Evolutionary conservation across 192 early-diverging fungal species (phyloP), one percentile per base, ranked within the genome.

Genomic region (Obelidium mucronatum): DNA sequence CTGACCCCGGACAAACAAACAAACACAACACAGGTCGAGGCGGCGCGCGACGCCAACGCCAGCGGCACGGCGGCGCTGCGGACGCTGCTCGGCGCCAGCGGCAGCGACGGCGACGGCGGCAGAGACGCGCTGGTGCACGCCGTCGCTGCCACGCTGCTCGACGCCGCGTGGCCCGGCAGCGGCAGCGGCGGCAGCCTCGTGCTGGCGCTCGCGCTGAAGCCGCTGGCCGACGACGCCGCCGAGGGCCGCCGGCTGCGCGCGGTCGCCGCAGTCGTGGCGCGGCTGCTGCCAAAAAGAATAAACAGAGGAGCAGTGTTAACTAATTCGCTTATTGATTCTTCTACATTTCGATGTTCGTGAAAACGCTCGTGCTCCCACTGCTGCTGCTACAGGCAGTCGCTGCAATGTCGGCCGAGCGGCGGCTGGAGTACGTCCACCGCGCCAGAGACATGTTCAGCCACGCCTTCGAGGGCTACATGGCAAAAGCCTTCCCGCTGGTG

Each of bases 391-490:
- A 40, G 22, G 8, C 30, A 44, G 31, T 30, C 51, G 22, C 22
- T 17, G 69, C 53, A 31, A 72, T 72, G 69, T 34, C 55, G 1
- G 11, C 56, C 19, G 30, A 19, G 3, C 51, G 54, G 17, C 51
- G 69, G 31, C 19, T 35, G 34, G 8, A 54, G 22, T 58, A 33
- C 63, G 75, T 74, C 53, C 73, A 80, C 24, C 75, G 78, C 35
- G 77, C 75, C 28, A 78, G 73, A 71, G 86, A 78, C 31, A 83
- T 83, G 86, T 87, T 87, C 66, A 31, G 80, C 44, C 78, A 83
- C 63, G 86, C 92, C 19, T 96, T 88, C 77, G 75, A 91, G 42
- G 90, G 85, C 2, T 97, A 97, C 75, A 90, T 95, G 86, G 70
- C 89, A 53, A 74, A 94, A 70, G 97, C 92, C 1, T 98, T 92